A percentile compares a stretch with the other conserved stretches of the same genome.
Evolutionary conservation across 2,329 filamentous ascomycete species (phyloP).

Genomic region (Cercospora citrullina): DNA sequence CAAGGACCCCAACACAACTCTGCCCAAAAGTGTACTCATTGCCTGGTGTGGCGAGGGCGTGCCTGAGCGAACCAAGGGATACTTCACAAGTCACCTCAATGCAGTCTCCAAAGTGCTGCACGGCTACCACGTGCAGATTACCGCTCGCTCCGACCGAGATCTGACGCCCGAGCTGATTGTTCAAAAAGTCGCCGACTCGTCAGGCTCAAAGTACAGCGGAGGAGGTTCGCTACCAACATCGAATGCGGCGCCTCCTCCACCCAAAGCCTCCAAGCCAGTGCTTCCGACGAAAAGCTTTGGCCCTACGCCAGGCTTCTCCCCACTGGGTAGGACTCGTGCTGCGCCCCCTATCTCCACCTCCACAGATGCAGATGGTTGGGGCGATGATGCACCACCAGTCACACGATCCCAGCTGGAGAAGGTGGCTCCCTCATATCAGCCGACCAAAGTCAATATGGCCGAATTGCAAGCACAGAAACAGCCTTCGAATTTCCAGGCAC

Average conservation of each 20-base stretch:
- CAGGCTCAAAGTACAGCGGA: constrained; percentile 87
- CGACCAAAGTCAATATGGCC: constrained; percentile 91
- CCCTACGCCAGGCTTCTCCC: constrained; percentile 60
- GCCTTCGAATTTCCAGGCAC: constrained; percentile 60
- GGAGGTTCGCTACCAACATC: constrained; percentile 54
- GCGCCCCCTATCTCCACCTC: constrained; percentile 53
- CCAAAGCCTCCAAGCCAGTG: constrained; percentile 85
- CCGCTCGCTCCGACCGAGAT: constrained; percentile 86
- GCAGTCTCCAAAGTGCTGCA: constrained; percentile 90
- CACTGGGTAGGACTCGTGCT: constrained; percentile 61
- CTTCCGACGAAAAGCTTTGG: constrained; percentile 70
- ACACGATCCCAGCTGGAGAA: constrained; percentile 86
- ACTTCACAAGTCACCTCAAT: constrained; percentile 92
- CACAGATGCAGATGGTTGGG: constrained; percentile 88
- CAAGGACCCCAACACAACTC: constrained; percentile 85
- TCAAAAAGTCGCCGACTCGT: constrained; percentile 91
- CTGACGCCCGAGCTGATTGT: constrained; percentile 84
- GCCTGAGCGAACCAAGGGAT: constrained; percentile 96
- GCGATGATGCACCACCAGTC: constrained; percentile 85
- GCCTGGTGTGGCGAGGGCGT: constrained; percentile 98
- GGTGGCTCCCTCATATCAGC: constrained; percentile 88
- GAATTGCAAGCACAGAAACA: constrained; percentile 75
- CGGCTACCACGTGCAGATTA: constrained; percentile 96
- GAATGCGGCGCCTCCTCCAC: constrained; percentile 62
- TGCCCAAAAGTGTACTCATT: constrained; percentile 91